These are phyloP conservation scores for Ceratocystis lukuohia DNA, from an alignment of 2,329 filamentous ascomycete species.

Conservation along the genomic window DNA sequence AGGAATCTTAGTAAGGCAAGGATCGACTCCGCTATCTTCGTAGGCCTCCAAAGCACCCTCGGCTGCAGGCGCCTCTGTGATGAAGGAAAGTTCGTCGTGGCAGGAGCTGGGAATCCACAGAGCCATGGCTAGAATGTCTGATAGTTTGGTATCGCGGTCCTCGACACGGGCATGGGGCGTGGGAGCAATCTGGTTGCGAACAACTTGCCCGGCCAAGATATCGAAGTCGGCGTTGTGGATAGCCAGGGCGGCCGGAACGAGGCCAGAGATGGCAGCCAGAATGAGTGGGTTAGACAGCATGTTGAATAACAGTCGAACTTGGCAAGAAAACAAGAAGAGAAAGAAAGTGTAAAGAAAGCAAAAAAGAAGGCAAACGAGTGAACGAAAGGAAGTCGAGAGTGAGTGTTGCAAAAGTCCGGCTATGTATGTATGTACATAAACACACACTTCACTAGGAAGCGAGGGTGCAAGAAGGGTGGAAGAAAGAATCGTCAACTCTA, in stretches of 20 bases:
- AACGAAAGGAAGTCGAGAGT: not conserved
- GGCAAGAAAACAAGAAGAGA: not conserved
- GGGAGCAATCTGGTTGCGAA: not conserved
- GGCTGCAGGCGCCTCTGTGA: not conserved
- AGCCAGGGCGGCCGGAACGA: not conserved
- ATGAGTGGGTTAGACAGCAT: conserved; percentile 5
- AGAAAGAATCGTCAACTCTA: not conserved
- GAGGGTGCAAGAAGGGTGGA: not conserved
- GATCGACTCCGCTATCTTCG: not conserved
- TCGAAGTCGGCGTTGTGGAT: not conserved
- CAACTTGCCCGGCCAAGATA: not conserved
- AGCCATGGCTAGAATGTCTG: not conserved
- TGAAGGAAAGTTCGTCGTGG: not conserved
- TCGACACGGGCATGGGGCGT: not conserved
- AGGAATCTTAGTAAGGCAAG: not conserved
- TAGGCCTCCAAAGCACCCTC: not conserved
- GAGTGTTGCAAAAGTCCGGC: not conserved
- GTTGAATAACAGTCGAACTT: not conserved
- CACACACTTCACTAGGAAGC: not conserved
- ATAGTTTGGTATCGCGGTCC: not conserved
- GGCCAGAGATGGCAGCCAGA: not conserved
- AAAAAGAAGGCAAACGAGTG: not conserved
- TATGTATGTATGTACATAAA: not conserved
- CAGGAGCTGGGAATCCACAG: not conserved
- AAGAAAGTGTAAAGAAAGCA: not conserved